Percentiles rank a stretch among this genome's conserved stretches.
Evolutionary conservation across 176 grass and related monocot genomes (phyloP).

Genomic region (Oryza australiensis): DNA sequence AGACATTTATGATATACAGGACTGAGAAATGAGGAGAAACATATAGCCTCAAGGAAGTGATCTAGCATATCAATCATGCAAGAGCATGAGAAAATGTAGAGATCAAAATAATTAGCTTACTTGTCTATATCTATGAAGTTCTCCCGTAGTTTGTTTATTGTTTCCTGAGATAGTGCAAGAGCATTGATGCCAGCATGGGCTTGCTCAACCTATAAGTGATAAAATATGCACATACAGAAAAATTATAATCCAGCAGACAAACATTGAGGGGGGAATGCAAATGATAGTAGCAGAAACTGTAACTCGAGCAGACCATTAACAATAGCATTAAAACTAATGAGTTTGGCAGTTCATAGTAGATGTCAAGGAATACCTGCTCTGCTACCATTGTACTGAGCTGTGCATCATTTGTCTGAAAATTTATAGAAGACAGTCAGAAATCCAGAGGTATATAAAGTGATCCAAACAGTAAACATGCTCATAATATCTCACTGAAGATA

Average conservation of each 20-base stretch:
- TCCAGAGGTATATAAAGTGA: slow-evolving; percentile 28
- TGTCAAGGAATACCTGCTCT: slow-evolving; percentile 73
- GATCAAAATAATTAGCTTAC: slow-evolving; percentile 47
- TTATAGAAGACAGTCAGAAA: slow-evolving; percentile 46
- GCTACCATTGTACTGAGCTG: slow-evolving; percentile 98
- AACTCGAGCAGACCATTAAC: slow-evolving; percentile 1
- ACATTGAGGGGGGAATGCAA: background rate
- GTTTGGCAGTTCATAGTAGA: slow-evolving; percentile 25
- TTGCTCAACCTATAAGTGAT: slow-evolving; percentile 79
- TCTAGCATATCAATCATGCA: slow-evolving; percentile 27
- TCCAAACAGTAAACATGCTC: slow-evolving; percentile 7
- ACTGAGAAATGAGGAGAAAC: slow-evolving; percentile 34
- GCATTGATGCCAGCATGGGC: slow-evolving; percentile 87
- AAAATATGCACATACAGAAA: slow-evolving; percentile 13
- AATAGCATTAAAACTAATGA: slow-evolving; percentile 1
- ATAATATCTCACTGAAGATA: slow-evolving; percentile 19
- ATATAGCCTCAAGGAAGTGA: slow-evolving; percentile 11
- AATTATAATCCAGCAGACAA: slow-evolving; percentile 4
- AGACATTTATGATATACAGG: slow-evolving; percentile 34
- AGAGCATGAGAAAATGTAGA: slow-evolving; percentile 13
- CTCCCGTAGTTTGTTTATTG: slow-evolving; percentile 80
- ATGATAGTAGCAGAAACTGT: slow-evolving; percentile 17
- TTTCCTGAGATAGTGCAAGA: slow-evolving; percentile 87
- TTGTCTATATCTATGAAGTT: slow-evolving; percentile 98
- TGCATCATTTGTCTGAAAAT: slow-evolving; percentile 93